Evolutionary conservation across 208 protist genomes (phyloP).

Genomic region (Crithidia thermophila): DNA sequence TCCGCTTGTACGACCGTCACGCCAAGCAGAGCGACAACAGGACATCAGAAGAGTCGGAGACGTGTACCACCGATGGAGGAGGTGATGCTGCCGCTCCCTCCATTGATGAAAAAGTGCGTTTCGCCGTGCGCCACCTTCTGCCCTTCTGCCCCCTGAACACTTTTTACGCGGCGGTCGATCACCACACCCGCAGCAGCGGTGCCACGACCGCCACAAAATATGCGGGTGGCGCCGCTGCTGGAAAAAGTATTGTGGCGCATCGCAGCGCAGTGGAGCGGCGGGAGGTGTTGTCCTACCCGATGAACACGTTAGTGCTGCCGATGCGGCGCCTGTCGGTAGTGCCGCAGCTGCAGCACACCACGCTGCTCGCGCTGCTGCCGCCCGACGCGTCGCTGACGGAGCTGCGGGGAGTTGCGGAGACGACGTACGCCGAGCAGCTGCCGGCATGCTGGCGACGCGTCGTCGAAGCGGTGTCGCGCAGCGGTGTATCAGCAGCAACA

Average conservation of each 20-base stretch:
- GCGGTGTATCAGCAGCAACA: too few relatives aligned
- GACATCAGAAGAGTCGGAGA: neutral
- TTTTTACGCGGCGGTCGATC: constrained; percentile 18
- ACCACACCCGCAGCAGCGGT: neutral
- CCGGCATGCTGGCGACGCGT: constrained; percentile 10
- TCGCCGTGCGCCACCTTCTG: constrained; percentile 31
- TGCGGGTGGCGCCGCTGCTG: too few relatives aligned
- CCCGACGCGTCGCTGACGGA: constrained; percentile 57
- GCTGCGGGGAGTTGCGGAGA: constrained; percentile 29
- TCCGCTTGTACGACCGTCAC: constrained; percentile 31
- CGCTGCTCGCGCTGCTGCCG: constrained; percentile 42
- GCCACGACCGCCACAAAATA: too few relatives aligned
- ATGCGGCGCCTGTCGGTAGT: constrained; percentile 36
- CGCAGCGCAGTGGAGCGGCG: too few relatives aligned
- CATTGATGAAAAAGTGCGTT: constrained; percentile 17
- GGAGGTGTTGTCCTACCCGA: constrained; percentile 30
- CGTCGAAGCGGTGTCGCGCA: neutral
- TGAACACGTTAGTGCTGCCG: constrained; percentile 27
- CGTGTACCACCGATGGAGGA: neutral
- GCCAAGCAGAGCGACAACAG: neutral
- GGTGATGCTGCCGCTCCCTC: neutral
- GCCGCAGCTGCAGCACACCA: constrained; percentile 42
- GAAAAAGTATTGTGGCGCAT: too few relatives aligned
- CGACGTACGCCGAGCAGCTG: constrained; percentile 10
- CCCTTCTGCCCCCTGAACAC: constrained; percentile 29